Percentiles rank a stretch among this genome's conserved stretches.
Conservation (phyloP, 345 rosid species). For the Angophora floribunda region DNA sequence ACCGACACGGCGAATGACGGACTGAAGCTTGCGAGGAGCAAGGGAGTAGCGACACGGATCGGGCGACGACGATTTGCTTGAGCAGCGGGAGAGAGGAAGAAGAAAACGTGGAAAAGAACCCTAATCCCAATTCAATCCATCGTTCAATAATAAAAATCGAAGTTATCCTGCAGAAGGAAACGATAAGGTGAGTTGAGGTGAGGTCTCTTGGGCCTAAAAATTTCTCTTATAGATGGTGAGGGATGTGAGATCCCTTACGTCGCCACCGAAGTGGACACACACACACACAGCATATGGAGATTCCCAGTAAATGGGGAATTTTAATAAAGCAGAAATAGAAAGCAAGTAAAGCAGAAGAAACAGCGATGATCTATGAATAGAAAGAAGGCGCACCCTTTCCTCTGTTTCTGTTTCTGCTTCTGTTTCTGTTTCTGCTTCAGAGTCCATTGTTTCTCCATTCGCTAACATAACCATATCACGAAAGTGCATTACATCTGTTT, state of each 20-base stretch:
- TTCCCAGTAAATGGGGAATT: not conserved
- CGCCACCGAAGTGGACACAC: not conserved
- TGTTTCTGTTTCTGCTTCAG: too few species aligned
- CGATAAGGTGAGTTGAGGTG: not conserved
- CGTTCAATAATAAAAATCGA: too few species aligned
- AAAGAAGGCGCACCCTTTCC: not conserved
- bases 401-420: too few species aligned
- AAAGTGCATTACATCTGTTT: too few species aligned
- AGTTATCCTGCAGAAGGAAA: not conserved
- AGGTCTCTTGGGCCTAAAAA: not conserved
- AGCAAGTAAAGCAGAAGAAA: not conserved
- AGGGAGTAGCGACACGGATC: rapidly evolving
- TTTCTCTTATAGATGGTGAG: too few species aligned
- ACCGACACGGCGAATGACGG: too few species aligned
- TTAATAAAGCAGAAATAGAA: not conserved
- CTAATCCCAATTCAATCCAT: too few species aligned
- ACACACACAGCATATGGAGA: not conserved
- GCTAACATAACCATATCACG: too few species aligned
- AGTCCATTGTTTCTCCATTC: too few species aligned
- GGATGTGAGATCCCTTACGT: not conserved
- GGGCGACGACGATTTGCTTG: too few species aligned
- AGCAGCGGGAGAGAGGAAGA: too few species aligned
- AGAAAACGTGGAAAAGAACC: too few species aligned
- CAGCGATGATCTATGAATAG: not conserved
- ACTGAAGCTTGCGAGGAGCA: not conserved